phyloP scores from a whole-genome alignment of 345 rosid genomes.

The Bruguiera gymnorhiza region DNA sequence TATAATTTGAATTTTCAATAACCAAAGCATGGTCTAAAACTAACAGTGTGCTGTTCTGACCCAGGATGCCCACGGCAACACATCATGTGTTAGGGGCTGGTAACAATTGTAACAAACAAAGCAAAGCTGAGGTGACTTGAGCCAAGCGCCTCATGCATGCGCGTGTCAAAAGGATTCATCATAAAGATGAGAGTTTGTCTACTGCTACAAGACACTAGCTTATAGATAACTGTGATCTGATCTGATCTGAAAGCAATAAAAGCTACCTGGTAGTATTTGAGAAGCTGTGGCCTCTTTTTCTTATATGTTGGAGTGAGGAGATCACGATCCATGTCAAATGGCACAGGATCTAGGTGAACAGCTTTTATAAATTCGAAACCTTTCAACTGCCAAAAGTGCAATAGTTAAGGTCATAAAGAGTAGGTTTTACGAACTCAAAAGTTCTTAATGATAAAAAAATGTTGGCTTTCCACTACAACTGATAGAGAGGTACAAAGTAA shows the following conservation, averaged over 20 bases:
- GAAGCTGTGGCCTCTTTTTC: slow-evolving; percentile 93
- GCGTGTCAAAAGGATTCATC: too few relatives aligned
- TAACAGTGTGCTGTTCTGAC: too few relatives aligned
- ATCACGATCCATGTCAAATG: slow-evolving; percentile 86
- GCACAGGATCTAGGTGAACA: slow-evolving; percentile 74
- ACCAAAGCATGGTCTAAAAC: too few relatives aligned
- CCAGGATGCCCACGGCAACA: too few relatives aligned
- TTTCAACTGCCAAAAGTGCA: slow-evolving; percentile 52
- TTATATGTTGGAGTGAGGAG: slow-evolving; percentile 91
- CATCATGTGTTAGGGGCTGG: too few relatives aligned
- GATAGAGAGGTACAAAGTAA: not conserved
- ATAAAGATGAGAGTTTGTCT: too few relatives aligned
- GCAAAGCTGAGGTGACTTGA: too few relatives aligned
- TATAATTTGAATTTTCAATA: too few relatives aligned
- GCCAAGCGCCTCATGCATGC: too few relatives aligned
- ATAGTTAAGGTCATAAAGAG: not conserved
- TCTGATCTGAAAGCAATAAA: not conserved
- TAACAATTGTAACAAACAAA: too few relatives aligned
- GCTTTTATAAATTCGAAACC: slow-evolving; percentile 85
- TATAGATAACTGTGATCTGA: not conserved
- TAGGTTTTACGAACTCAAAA: not conserved
- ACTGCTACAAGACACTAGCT: not conserved
- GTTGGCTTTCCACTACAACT: too few relatives aligned
- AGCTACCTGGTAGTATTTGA: slow-evolving; percentile 71
- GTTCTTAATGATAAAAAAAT: not conserved